A percentile compares a stretch with the other conserved stretches of the same genome.
phyloP scores from a whole-genome alignment of 805 yeast genomes.

The Lipomyces mesembrius region DNA sequence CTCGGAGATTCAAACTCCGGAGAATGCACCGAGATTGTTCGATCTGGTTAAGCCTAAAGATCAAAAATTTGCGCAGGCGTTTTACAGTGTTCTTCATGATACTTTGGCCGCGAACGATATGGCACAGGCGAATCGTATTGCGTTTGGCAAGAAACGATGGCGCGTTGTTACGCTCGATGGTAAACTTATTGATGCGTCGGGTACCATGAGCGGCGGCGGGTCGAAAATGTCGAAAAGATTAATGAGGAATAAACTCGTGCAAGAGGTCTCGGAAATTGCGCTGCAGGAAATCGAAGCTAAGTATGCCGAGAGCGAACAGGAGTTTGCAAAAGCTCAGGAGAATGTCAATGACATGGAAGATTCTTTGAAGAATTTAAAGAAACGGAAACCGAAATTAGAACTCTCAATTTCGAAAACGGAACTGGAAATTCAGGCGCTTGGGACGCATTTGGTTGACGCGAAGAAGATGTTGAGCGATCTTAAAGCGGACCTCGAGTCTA shows the following conservation, averaged over 20 bases:
- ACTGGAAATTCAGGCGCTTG: conserved; percentile 67
- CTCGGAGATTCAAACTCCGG: conserved; percentile 68
- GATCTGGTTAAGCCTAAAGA: conserved; percentile 77
- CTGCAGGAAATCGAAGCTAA: conserved; percentile 59
- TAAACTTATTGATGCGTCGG: conserved; percentile 85
- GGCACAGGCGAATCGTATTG: conserved; percentile 82
- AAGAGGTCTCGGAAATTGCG: conserved; percentile 60
- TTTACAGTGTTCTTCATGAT: conserved; percentile 82
- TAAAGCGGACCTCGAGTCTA: conserved; percentile 32
- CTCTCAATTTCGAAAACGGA: conserved; percentile 59
- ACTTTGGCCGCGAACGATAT: conserved; percentile 84
- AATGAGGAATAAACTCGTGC: conserved; percentile 58
- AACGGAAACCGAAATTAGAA: conserved; percentile 72
- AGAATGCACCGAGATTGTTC: conserved; percentile 75
- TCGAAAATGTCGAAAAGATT: conserved; percentile 66
- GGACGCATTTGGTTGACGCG: conserved; percentile 57
- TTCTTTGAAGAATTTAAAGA: conserved; percentile 62
- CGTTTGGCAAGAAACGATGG: conserved; percentile 79
- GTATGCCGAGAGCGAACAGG: conserved; percentile 57
- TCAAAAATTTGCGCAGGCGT: conserved; percentile 77
- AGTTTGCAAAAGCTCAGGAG: conserved; percentile 49
- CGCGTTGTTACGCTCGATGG: conserved; percentile 95
- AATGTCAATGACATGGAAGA: conserved; percentile 57
- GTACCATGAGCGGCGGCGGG: conserved; percentile 98
- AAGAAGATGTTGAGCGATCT: conserved; percentile 51